phyloP scores from a whole-genome alignment of 2,329 filamentous ascomycete species.

The Cladosporium velox region DNA sequence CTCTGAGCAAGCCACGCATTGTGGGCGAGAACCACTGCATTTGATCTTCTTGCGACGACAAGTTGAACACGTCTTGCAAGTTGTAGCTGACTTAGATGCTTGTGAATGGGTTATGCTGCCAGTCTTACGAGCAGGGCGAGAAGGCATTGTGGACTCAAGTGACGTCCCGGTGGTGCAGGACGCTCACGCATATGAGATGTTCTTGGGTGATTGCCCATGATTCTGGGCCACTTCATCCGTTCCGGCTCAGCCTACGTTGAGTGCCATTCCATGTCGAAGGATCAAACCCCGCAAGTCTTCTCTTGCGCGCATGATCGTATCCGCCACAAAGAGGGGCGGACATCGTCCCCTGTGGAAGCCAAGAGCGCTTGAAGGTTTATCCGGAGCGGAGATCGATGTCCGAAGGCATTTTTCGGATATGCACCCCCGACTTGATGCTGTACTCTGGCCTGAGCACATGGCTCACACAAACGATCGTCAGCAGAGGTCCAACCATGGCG shows the following conservation, averaged over 20 bases:
- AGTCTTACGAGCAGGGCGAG: neutral
- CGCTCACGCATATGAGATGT: neutral
- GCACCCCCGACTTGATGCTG: neutral
- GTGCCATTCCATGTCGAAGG: neutral
- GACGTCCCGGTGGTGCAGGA: neutral
- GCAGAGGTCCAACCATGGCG: neutral
- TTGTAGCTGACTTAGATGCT: neutral
- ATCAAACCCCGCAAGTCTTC: neutral
- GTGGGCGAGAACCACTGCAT: neutral
- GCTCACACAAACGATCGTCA: neutral
- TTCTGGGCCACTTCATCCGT: neutral
- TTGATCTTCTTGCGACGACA: constrained; percentile 2
- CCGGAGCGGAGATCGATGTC: neutral
- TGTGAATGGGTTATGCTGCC: neutral
- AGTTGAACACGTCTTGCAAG: constrained; percentile 1
- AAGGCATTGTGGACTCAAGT: neutral
- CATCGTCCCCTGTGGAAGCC: neutral
- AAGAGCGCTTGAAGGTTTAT: neutral
- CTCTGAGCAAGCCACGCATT: neutral
- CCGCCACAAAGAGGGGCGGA: no score
- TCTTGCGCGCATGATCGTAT: neutral
- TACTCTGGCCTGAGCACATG: neutral
- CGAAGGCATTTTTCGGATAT: neutral
- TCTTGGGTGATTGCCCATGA: neutral
- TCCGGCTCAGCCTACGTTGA: no score